Evolutionary conservation across 2,329 filamentous ascomycete species (phyloP).

Genomic region (Metarhizium album): DNA sequence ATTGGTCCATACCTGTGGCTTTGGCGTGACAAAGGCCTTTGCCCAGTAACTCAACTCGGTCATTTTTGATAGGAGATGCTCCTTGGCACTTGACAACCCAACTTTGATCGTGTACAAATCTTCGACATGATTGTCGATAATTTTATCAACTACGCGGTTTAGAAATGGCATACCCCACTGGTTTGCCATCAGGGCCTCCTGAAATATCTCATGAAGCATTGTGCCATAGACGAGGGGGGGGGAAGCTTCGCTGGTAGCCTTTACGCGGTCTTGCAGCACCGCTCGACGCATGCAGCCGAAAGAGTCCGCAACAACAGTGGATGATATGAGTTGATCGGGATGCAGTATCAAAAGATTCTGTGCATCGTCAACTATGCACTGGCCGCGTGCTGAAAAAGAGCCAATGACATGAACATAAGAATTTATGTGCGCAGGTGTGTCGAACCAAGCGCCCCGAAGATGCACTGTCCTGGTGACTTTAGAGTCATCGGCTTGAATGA

Average conservation of each 20-base stretch:
- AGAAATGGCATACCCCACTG: slow-evolving; percentile 66
- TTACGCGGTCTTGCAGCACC: slow-evolving; percentile 89
- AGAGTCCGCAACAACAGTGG: slow-evolving; percentile 92
- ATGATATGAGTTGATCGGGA: slow-evolving; percentile 89
- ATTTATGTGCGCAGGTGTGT: slow-evolving; percentile 63
- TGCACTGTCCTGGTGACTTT: slow-evolving; percentile 57
- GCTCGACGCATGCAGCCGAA: slow-evolving; percentile 85
- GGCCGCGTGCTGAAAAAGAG: slow-evolving; percentile 55
- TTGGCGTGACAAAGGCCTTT: slow-evolving; percentile 60
- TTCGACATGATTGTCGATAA: slow-evolving; percentile 71
- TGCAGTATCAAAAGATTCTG: slow-evolving; percentile 83
- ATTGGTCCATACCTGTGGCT: slow-evolving; percentile 48
- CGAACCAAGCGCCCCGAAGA: slow-evolving; percentile 77
- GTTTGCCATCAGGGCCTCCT: slow-evolving; percentile 77
- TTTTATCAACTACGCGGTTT: slow-evolving; percentile 51
- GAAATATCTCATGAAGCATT: slow-evolving; percentile 90
- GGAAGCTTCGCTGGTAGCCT: slow-evolving; percentile 72
- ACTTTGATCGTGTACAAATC: slow-evolving; percentile 83
- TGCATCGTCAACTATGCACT: slow-evolving; percentile 73
- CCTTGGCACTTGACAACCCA: slow-evolving; percentile 58
- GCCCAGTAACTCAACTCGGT: slow-evolving; percentile 77
- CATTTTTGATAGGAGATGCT: slow-evolving; percentile 76
- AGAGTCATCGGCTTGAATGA: slow-evolving; percentile 70
- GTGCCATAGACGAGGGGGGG: slow-evolving; percentile 83
- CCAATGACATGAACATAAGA: slow-evolving; percentile 84